phyloP scores from a whole-genome alignment of 2,329 filamentous ascomycete genomes.

The Calonectria hongkongensis region DNA sequence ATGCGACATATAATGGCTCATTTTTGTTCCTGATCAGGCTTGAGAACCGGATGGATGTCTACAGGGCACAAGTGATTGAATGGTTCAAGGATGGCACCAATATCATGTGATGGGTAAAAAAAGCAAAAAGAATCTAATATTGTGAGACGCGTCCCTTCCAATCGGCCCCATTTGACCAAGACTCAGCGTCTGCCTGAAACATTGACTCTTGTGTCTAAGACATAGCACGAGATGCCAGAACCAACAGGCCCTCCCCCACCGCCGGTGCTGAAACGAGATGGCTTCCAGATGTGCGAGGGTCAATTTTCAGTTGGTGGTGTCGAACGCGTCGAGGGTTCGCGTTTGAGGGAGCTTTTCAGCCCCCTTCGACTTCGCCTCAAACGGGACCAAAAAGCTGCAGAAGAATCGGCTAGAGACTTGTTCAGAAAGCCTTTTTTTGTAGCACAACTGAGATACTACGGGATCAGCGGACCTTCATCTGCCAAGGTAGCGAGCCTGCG shows the following conservation, averaged over 20 bases:
- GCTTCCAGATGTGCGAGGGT: conserved; percentile 12
- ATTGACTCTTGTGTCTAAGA: background rate
- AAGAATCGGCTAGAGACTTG: background rate
- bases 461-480: background rate
- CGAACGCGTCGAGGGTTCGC: background rate
- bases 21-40: too few relatives aligned
- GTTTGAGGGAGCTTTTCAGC: background rate
- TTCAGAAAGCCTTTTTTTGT: background rate
- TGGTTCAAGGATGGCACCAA: background rate
- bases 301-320: background rate
- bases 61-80: background rate
- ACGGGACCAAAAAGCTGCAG: background rate
- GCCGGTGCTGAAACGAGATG: background rate
- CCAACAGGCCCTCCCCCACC: background rate
- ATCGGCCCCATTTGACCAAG: background rate
- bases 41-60: too few relatives aligned
- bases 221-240: background rate
- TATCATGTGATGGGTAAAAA: conserved; percentile 18
- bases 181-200: background rate
- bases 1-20: too few relatives aligned
- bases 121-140: background rate
- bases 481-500: background rate
- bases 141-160: background rate
- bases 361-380: background rate
- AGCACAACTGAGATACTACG: conserved; percentile 6